Evolutionary conservation across 257 asterid species (phyloP), one percentile per base, ranked within the genome.

Genomic region (Verbena officinalis): DNA sequence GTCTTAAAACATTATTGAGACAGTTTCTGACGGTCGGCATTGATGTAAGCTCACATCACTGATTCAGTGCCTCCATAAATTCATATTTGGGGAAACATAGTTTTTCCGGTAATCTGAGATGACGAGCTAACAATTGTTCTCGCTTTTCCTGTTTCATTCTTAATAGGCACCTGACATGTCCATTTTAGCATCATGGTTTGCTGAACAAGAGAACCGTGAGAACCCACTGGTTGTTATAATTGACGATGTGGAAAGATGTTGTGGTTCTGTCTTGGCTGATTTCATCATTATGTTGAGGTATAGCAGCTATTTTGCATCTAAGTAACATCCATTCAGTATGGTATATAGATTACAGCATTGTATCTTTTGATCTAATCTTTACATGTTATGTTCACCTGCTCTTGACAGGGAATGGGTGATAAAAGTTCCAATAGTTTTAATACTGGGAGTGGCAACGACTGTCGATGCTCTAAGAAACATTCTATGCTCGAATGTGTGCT

Each of bases 381-480:
- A 61, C 30, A 4, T 17, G 3, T 17, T 1, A n/a, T 40, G 21
- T 16, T 70, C 57, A 61, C 67, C 33, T 61, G 30, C 61, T 73
- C 49, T 77, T 73, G 64, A 52, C 95, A 93, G 97, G 77, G 99
- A 94, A 83, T 94, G 97, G 96, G 78, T 80, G 15, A 69, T 80
- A 64, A 94, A 90, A 78, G 48, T 88, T 71, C 99, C 99, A 55
- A 68, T 86, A 50, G 73, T 87, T 69, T 78, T 94, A 75, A 70
- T 94, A 68, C 74, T 89, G 72, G 99, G 99, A 58, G 91, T 94
- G 63, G 89, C 97, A 49, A 94, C 98, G 38, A 86, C 80, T 51
- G 62, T 78, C 73, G 91, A 88, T 80, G 86, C 85, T 77, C 73
- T 86, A 62, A 78, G 81, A 67, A 81, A 72, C 75, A 72, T 59